Conservation (phyloP, 768 basidiomycete genomes). For the Tulasnella sp. region DNA sequence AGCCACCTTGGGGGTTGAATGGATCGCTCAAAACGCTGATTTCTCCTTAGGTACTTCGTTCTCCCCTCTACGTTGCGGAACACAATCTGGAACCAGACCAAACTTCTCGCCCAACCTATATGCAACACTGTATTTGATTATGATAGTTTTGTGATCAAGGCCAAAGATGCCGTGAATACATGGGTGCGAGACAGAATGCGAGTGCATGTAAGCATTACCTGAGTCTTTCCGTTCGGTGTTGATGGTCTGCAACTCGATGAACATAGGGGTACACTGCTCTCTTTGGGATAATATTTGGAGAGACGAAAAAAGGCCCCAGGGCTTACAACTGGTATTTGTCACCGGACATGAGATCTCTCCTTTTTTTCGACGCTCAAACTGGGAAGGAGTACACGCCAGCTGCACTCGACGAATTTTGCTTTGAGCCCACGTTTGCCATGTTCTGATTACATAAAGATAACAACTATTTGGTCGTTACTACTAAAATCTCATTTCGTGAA, state of each 20-base stretch:
- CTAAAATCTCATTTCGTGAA: too few relatives aligned
- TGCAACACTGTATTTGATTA: not conserved
- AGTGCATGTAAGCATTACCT: not conserved
- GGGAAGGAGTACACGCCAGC: slow-evolving; percentile 6
- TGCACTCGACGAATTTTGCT: not conserved
- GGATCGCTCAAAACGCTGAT: too few relatives aligned
- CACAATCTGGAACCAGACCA: not conserved
- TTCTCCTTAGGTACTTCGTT: not conserved
- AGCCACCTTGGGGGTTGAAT: not conserved
- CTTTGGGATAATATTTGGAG: not conserved
- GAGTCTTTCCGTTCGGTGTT: not conserved
- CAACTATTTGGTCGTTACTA: too few relatives aligned
- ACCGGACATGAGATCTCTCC: not conserved
- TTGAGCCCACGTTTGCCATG: slow-evolving; percentile 10
- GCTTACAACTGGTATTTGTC: slow-evolving; percentile 20
- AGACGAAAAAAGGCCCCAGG: not conserved
- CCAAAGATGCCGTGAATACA: not conserved
- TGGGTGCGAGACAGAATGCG: not conserved
- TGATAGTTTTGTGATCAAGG: not conserved
- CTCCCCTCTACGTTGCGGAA: not conserved
- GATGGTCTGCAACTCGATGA: not conserved
- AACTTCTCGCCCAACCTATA: not conserved
- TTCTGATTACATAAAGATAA: not conserved
- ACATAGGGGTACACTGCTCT: not conserved
- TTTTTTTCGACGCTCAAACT: slow-evolving; percentile 19